Evolutionary conservation across 2,329 filamentous ascomycete genomes (phyloP), one percentile per base, ranked within the genome.

Genomic region (Colletotrichum sidae): DNA sequence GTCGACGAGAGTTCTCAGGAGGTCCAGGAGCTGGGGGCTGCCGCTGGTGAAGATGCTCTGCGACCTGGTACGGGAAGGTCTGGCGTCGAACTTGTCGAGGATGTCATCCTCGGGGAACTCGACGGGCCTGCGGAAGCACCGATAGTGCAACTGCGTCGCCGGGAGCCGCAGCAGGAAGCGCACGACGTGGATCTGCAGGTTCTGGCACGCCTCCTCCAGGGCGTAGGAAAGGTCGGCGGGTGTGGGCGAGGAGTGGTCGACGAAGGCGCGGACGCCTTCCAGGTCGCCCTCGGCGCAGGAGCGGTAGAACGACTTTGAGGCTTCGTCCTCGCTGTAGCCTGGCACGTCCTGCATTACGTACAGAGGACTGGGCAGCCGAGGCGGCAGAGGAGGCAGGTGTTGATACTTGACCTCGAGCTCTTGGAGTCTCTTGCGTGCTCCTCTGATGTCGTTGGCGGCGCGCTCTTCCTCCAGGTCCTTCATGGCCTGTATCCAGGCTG

Each of bases 41-140:
- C 55, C 55, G 55, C 55, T 57, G 12, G 44, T 57, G 12, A 57
- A 57, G 44, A 57, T 57, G 45, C 55, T 50, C 17, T 50, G 44
- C 35, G 55, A 50, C 44, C 13, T 25, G 25, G 25, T 25, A 11
- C 33, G 47, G 37, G 25, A n/a, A 17, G 17, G n/a, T 17, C 11
- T 55, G n/a, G 9, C 34, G 49, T 17, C 13, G 8, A 45, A 35
- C 13, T 44, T 46, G 8, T 35, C 25, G 17, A 8, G 7, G 12
- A 45, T 17, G 8, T 57, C 55, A 15, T 57, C 45, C 34, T 57
- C 44, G 6, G 44, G 55, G 15, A 41, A 49, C 35, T 56, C 44
- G 44, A 49, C 15, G 45, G 33, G 34, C 44, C 44, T 56, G 11
- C 54, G 54, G 44, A 56, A 56, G 44, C 44, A 56, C 34, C 54